phyloP scores from a whole-genome alignment of 495 filamentous ascomycete genomes.

The Usnea hakonensis region DNA sequence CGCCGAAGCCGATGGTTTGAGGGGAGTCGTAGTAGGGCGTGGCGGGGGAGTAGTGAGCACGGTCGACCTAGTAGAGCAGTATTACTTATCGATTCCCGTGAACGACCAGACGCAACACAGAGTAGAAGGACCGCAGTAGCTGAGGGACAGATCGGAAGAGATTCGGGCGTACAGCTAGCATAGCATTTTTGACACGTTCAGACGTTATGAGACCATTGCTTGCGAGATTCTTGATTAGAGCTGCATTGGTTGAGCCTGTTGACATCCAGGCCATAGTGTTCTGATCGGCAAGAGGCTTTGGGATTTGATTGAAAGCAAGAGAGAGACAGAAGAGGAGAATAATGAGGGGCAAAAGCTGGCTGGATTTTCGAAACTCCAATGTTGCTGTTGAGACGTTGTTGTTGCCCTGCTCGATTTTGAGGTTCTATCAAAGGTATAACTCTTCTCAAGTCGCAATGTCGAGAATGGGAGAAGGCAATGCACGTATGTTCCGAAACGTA shows the following conservation, averaged over 20 bases:
- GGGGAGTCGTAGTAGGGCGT: slow-evolving; percentile 81
- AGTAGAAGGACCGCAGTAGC: slow-evolving; percentile 6
- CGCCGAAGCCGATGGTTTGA: slow-evolving; percentile 75
- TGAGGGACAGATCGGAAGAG: not conserved
- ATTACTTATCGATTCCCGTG: slow-evolving; percentile 1
- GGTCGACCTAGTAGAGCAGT: slow-evolving; percentile 61
- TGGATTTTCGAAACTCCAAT: not conserved
- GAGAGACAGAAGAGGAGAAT: slow-evolving; percentile 4
- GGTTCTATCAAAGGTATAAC: too few species aligned
- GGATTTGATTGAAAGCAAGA: not conserved
- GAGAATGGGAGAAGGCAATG: too few species aligned
- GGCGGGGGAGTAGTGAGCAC: slow-evolving; percentile 68
- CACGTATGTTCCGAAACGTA: not conserved
- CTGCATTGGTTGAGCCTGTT: slow-evolving; percentile 67
- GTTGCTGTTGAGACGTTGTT: not conserved
- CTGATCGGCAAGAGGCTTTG: not conserved
- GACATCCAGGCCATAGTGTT: slow-evolving; percentile 82
- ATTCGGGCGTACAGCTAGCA: slow-evolving; percentile 53
- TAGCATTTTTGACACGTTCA: slow-evolving; percentile 64
- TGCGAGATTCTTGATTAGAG: slow-evolving; percentile 72
- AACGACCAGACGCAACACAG: not conserved
- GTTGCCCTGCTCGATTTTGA: not conserved
- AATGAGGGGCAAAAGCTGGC: not conserved
- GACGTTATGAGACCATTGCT: slow-evolving; percentile 63
- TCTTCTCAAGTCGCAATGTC: too few species aligned